Conservation (phyloP, 805 yeast species). For the Saturnispora serradocipensis region DNA sequence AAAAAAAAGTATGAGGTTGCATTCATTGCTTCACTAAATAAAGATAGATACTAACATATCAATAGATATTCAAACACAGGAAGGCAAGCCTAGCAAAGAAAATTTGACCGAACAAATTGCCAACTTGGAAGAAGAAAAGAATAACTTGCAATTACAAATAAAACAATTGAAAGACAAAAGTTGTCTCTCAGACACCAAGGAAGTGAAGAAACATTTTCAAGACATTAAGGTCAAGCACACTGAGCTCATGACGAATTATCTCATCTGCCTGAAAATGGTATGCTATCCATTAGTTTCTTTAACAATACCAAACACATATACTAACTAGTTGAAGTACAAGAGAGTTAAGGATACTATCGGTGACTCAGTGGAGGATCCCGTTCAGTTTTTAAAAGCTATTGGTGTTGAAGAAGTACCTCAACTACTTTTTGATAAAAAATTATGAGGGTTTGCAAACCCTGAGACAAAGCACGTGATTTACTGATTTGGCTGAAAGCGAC, state of each 20-base stretch:
- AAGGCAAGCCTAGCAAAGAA: not conserved
- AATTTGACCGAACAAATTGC: not conserved
- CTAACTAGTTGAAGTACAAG: slow-evolving; percentile 6
- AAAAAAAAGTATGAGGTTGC: not conserved
- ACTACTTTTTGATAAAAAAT: not conserved
- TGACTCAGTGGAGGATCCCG: slow-evolving; percentile 12
- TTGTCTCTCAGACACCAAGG: not conserved
- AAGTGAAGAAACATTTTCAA: not conserved
- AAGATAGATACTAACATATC: not conserved
- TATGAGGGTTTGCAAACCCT: slow-evolving; percentile 3
- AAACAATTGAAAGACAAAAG: not conserved
- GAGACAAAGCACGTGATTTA: slow-evolving; percentile 2
- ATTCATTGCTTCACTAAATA: not conserved
- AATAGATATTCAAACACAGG: slow-evolving; percentile 3
- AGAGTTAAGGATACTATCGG: slow-evolving; percentile 7
- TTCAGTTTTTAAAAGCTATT: slow-evolving; percentile 2
- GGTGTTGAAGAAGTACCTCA: slow-evolving; percentile 9
- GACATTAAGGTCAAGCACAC: not conserved
- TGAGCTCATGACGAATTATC: not conserved
- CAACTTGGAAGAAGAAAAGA: not conserved
- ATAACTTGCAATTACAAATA: not conserved
- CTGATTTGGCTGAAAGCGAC: slow-evolving; percentile 62
- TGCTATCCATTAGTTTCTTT: not conserved
- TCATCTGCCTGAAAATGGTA: not conserved
- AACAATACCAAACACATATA: not conserved